phyloP scores from a whole-genome alignment of 1,284 basidiomycete genomes.

The Hymenochaete sp. region DNA sequence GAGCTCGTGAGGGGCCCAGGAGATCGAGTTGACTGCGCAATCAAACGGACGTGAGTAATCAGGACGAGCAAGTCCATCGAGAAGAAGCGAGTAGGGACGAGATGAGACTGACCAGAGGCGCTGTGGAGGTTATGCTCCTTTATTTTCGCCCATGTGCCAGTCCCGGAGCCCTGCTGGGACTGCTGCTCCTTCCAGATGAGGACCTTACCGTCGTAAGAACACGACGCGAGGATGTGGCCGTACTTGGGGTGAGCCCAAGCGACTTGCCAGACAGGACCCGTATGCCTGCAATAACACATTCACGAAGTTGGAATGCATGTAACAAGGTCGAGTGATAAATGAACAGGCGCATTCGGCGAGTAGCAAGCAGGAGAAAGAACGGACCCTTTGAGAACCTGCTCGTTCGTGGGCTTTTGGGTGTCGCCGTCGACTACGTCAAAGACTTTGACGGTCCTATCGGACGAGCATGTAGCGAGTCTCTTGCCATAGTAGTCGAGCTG shows the following conservation, averaged over 20 bases:
- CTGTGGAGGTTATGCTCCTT: constrained; percentile 95
- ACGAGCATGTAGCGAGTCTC: constrained; percentile 92
- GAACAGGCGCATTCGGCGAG: neutral
- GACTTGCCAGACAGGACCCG: constrained; percentile 96
- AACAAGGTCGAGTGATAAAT: constrained; percentile 1
- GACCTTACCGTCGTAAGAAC: constrained; percentile 97
- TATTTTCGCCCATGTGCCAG: constrained; percentile 82
- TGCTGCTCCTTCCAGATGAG: constrained; percentile 94
- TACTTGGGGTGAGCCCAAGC: constrained; percentile 99
- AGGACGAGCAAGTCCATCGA: neutral
- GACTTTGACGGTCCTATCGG: constrained; percentile 90
- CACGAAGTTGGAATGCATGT: too few relatives aligned
- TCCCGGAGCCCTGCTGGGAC: constrained; percentile 37
- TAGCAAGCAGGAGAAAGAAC: constrained; percentile 23
- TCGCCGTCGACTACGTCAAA: constrained; percentile 93
- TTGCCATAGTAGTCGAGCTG: constrained; percentile 98
- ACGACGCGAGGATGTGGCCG: constrained; percentile 92
- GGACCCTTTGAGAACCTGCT: constrained; percentile 81
- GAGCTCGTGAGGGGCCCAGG: constrained; percentile 96
- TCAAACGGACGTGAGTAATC: neutral
- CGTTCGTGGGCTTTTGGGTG: constrained; percentile 50
- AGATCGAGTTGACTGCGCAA: constrained; percentile 83
- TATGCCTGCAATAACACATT: constrained; percentile 76
- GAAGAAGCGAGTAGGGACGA: neutral
- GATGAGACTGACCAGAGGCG: constrained; percentile 62